Conservation (phyloP, 2,329 filamentous ascomycete genomes). For the Sclerotinia sclerotiorum region DNA sequence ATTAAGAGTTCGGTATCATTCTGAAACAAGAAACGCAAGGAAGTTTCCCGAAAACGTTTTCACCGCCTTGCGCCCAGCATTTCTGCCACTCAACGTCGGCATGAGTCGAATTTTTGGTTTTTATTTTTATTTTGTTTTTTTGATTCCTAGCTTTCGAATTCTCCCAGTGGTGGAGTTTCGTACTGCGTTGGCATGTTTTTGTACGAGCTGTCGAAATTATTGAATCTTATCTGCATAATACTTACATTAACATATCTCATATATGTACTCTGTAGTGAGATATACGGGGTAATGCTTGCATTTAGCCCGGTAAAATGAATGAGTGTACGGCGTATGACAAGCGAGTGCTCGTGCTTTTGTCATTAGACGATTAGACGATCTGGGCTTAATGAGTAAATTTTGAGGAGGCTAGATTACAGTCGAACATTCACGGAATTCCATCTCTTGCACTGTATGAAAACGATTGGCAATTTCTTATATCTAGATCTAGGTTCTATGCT, state of each 20-base stretch:
- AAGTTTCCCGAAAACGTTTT: slow-evolving; percentile 6
- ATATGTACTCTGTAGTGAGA: neutral
- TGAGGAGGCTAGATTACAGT: neutral
- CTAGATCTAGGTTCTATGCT: neutral
- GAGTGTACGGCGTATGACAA: neutral
- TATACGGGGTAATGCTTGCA: neutral
- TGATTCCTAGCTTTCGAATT: neutral
- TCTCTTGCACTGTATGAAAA: neutral
- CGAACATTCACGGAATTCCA: too few species aligned
- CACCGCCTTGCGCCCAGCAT: neutral
- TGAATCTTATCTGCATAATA: neutral
- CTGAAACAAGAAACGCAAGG: slow-evolving; percentile 1
- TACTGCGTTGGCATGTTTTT: neutral
- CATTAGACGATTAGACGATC: neutral
- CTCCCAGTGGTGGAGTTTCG: neutral
- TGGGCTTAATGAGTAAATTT: neutral
- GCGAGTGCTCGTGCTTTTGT: neutral
- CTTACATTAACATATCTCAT: neutral
- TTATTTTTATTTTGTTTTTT: neutral
- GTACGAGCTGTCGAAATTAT: neutral
- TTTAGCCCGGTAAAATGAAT: neutral
- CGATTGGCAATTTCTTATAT: neutral
- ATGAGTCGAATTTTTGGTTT: neutral
- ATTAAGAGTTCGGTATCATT: neutral
- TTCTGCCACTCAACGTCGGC: neutral